Conservation (phyloP, 768 basidiomycete genomes). For the Chlorophyllum brunneum region DNA sequence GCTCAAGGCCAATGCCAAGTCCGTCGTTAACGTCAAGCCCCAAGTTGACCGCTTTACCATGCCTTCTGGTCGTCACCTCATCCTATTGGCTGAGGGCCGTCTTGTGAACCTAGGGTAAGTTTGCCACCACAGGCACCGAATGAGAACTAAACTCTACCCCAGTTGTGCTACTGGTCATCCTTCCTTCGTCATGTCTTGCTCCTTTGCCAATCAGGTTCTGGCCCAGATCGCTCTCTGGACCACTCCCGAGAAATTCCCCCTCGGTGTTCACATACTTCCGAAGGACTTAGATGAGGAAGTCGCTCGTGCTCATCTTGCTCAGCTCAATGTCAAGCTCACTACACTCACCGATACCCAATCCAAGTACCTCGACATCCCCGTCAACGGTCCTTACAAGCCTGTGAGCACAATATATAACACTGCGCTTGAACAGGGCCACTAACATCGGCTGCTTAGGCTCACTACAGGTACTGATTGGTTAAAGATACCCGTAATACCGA, state of each 20-base stretch:
- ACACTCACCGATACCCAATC: constrained; percentile 70
- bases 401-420: constrained; percentile 21
- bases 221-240: constrained; percentile 99
- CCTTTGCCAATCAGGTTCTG: constrained; percentile 97
- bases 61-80: constrained; percentile 87
- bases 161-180: constrained; percentile 98
- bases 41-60: constrained; percentile 98
- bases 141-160: background rate
- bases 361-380: constrained; percentile 87
- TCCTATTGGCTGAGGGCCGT: constrained; percentile 97
- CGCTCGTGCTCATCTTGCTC: constrained; percentile 89
- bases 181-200: constrained; percentile 99
- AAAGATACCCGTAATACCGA: constrained; percentile 33
- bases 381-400: constrained; percentile 65
- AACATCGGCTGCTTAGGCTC: constrained; percentile 21
- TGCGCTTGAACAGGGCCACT: background rate
- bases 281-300: constrained; percentile 99
- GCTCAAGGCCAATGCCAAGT: constrained; percentile 90
- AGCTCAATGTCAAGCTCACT: constrained; percentile 94
- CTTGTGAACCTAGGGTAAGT: constrained; percentile 95
- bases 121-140: constrained; percentile 11
- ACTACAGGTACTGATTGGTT: constrained; percentile 44
- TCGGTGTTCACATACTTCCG: constrained; percentile 98
- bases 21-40: constrained; percentile 90
- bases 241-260: constrained; percentile 84